phyloP scores from a whole-genome alignment of 768 basidiomycete species.

The Clavaria fumosa region DNA sequence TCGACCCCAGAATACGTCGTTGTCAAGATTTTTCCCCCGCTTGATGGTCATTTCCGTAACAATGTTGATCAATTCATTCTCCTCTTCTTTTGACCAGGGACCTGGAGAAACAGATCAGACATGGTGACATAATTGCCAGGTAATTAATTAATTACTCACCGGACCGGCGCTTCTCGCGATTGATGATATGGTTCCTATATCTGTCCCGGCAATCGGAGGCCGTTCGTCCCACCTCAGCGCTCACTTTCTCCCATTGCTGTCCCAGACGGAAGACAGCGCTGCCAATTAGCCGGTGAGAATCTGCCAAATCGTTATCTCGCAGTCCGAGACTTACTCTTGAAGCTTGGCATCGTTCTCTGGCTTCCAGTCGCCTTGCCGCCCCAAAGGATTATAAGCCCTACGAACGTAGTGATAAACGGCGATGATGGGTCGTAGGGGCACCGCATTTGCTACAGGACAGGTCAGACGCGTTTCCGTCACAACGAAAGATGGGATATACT shows the following conservation, averaged over 20 bases:
- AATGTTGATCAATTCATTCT: slow-evolving; percentile 55
- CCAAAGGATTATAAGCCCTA: slow-evolving; percentile 51
- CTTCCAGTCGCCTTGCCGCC: slow-evolving; percentile 57
- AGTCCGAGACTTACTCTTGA: slow-evolving; percentile 32
- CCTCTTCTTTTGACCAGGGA: slow-evolving; percentile 67
- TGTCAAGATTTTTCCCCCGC: slow-evolving; percentile 58
- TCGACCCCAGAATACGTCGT: slow-evolving; percentile 71
- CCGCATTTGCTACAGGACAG: slow-evolving; percentile 36
- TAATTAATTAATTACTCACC: slow-evolving; percentile 25
- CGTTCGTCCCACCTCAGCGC: slow-evolving; percentile 53
- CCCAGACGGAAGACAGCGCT: slow-evolving; percentile 53
- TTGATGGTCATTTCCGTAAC: slow-evolving; percentile 61
- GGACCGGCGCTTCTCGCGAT: slow-evolving; percentile 42
- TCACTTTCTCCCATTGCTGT: slow-evolving; percentile 71
- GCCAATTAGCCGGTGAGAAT: slow-evolving; percentile 21
- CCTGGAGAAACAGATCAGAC: slow-evolving; percentile 22
- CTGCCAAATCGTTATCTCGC: background rate
- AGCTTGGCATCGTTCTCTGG: slow-evolving; percentile 48
- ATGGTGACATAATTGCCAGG: background rate
- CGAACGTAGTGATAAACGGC: slow-evolving; percentile 77
- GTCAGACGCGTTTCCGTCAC: slow-evolving; percentile 1
- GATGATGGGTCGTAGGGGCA: slow-evolving; percentile 64
- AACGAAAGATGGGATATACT: slow-evolving; percentile 30
- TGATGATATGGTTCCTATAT: slow-evolving; percentile 68
- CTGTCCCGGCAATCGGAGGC: slow-evolving; percentile 74